phyloP scores from a whole-genome alignment of 1,139 yeast genomes.

The Pneumocystis canis region DNA sequence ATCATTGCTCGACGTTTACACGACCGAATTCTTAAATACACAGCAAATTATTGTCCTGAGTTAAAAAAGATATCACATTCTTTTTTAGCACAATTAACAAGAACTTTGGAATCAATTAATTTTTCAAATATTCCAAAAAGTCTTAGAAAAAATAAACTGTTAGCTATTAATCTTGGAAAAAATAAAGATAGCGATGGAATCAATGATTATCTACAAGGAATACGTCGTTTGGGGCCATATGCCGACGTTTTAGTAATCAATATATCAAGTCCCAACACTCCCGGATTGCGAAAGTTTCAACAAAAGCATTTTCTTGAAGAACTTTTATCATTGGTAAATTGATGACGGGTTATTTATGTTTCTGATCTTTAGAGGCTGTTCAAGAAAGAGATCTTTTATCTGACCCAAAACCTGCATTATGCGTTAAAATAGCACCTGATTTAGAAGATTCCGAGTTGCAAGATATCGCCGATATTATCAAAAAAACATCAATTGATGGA shows the following conservation, averaged over 20 bases:
- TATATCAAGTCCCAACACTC: conserved; percentile 94
- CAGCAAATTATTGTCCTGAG: conserved; percentile 14
- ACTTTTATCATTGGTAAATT: conserved; percentile 34
- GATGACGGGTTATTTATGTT: not conserved
- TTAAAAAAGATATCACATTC: not conserved
- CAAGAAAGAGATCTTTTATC: conserved; percentile 25
- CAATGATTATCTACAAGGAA: conserved; percentile 73
- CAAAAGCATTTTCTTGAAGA: conserved; percentile 55
- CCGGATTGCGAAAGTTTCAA: conserved; percentile 81
- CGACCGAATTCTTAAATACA: conserved; percentile 38
- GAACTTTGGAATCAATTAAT: conserved; percentile 8
- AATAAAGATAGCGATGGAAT: conserved; percentile 85
- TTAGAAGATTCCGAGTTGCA: conserved; percentile 65
- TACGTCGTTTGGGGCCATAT: conserved; percentile 58
- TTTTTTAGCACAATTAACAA: not conserved
- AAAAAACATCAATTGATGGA: conserved; percentile 69
- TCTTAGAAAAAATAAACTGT: conserved; percentile 46
- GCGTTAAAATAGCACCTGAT: conserved; percentile 91
- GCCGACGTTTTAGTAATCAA: conserved; percentile 85
- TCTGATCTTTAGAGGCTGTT: conserved; percentile 19
- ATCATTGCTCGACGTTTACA: conserved; percentile 52
- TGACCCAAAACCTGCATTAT: conserved; percentile 36
- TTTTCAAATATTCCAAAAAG: conserved; percentile 32
- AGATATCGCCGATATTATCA: conserved; percentile 76
- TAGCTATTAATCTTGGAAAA: conserved; percentile 80